Evolutionary conservation across 2,329 filamentous ascomycete genomes (phyloP).

Genomic region (Arthroderma sp.): DNA sequence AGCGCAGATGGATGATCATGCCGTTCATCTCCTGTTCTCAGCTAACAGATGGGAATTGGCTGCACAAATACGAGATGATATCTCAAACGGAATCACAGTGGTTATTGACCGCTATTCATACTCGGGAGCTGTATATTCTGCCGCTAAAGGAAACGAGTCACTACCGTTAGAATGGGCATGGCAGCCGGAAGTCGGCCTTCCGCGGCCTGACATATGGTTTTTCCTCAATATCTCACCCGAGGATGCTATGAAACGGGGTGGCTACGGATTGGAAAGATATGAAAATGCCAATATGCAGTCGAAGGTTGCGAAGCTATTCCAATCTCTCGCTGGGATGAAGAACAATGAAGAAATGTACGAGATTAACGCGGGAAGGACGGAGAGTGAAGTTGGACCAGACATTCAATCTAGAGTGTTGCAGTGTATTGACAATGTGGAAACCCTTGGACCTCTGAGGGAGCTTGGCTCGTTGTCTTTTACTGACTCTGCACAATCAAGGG

Average conservation of each 20-base stretch:
- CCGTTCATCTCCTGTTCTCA: slow-evolving; percentile 78
- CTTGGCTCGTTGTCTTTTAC: slow-evolving; percentile 19
- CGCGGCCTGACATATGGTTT: slow-evolving; percentile 72
- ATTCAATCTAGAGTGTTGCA: slow-evolving; percentile 19
- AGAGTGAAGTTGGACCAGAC: slow-evolving; percentile 39
- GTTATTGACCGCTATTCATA: slow-evolving; percentile 92
- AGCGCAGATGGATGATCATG: slow-evolving; percentile 67
- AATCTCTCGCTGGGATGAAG: slow-evolving; percentile 34
- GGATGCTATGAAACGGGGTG: slow-evolving; percentile 62
- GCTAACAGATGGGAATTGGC: slow-evolving; percentile 76
- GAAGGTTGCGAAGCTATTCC: slow-evolving; percentile 63
- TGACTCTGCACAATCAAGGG: neutral
- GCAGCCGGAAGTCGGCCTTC: slow-evolving; percentile 71
- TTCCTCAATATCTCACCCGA: slow-evolving; percentile 73
- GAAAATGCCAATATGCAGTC: slow-evolving; percentile 74
- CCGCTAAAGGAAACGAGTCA: slow-evolving; percentile 63
- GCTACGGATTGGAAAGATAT: slow-evolving; percentile 79
- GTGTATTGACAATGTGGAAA: slow-evolving; percentile 21
- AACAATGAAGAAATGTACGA: slow-evolving; percentile 40
- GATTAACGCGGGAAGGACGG: slow-evolving; percentile 41
- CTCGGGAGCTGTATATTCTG: slow-evolving; percentile 83
- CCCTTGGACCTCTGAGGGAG: slow-evolving; percentile 22
- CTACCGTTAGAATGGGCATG: slow-evolving; percentile 69
- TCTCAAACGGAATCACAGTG: slow-evolving; percentile 58
- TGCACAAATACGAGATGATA: slow-evolving; percentile 28